These are phyloP conservation scores for Termitomyces titanicus DNA, from an alignment of 768 basidiomycete species.

Conservation along the genomic window DNA sequence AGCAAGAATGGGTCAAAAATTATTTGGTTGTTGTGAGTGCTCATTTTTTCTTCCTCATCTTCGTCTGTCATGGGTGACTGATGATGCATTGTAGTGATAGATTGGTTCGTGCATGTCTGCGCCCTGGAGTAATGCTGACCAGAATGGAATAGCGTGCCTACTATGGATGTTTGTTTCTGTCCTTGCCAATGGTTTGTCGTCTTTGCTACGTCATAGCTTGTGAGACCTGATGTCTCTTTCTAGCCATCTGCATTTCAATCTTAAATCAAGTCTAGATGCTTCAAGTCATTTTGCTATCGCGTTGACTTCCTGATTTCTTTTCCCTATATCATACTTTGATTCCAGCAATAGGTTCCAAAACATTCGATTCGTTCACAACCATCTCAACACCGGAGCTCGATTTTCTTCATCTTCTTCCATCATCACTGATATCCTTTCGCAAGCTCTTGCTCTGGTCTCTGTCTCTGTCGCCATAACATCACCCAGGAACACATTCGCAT, in stretches of 20 bases:
- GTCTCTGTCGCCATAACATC: background rate
- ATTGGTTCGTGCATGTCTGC: background rate
- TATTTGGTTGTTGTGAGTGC: slow-evolving; percentile 77
- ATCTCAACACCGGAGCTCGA: too few species aligned
- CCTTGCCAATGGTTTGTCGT: background rate
- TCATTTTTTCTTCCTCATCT: background rate
- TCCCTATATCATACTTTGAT: too few species aligned
- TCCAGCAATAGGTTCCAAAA: too few species aligned
- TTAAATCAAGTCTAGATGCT: background rate
- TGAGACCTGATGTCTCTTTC: too few species aligned
- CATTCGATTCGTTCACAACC: too few species aligned
- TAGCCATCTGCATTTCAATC: background rate
- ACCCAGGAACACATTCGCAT: background rate
- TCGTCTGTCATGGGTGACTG: background rate
- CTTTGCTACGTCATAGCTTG: background rate
- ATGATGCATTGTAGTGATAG: background rate
- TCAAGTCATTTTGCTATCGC: background rate
- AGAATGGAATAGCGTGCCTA: background rate
- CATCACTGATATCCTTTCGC: background rate
- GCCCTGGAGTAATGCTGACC: background rate
- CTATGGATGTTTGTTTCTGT: background rate
- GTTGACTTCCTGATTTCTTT: background rate
- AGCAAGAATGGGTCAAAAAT: slow-evolving; percentile 91
- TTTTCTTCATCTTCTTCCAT: too few species aligned
- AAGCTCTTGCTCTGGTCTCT: too few species aligned